Base-by-base conservation (phyloP, 768 basidiomycete genomes). In the Glaciozyma martinii region DNA sequence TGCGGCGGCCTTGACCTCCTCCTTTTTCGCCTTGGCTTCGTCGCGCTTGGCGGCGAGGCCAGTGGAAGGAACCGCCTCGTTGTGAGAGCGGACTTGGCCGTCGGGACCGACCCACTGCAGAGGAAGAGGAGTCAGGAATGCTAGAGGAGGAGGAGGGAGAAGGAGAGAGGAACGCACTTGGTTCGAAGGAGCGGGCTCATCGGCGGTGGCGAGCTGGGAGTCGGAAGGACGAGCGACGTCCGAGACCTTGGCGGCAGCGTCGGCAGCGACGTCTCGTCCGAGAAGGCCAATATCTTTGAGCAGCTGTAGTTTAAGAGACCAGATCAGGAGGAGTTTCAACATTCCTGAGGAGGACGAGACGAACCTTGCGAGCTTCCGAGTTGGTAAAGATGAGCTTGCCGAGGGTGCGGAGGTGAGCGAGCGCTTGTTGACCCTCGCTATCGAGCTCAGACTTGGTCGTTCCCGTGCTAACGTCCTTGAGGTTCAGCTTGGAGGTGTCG, bases 341-440 rank as follows among this genome's bases (percentile, higher is more conserved):
- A n/a, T 21, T n/a, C 18, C 19, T 19, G 46, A 23, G 16, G 10
- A 47, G 13, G 66, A 49, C 19, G 19, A 8, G 50, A 29, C 50
- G n/a, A 16, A 52, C 50, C 50, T 70, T 70, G 44, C 68, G 66
- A 29, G 66, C 68, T 56, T 73, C 79, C 0, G 88, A 86, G 78
- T 99, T 99, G 74, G 93, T 94, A 67, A 91, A 80, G 73, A 97
- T 80, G 72, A 97, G 86, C 50, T 73, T 74, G 52, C 68, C 80
- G 55, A 99, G 82, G 0, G 91, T 92, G 69, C 92, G 89, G 21
- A 97, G 83, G 77, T 97, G 90, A 61, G 82, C 81, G 54, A 88
- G 83, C 27, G 90, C 89, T 75, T 83, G 75, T 64, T 85, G 78
- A 40, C 80, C 79, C 55, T 92, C 88, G n/a, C 79, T 75, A 61